Evolutionary conservation across 176 grass and related monocot genomes (phyloP).

Genomic region (Ampelocalamus luodianensis): DNA sequence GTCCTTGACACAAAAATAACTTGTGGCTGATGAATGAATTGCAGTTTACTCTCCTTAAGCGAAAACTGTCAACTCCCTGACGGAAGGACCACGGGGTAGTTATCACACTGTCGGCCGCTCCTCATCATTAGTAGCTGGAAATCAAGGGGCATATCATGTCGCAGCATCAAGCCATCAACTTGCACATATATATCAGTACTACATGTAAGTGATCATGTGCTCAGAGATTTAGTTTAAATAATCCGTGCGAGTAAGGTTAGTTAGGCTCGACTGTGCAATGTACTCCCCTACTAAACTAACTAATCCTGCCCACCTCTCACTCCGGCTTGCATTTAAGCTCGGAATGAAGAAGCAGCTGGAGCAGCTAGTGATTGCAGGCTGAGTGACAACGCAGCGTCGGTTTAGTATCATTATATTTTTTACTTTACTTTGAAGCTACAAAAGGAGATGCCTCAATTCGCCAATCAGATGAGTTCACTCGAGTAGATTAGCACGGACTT

Average conservation of each 20-base stretch:
- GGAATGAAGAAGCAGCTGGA: background rate
- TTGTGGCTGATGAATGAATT: conserved; percentile 3
- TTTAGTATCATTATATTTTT: too few relatives aligned
- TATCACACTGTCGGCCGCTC: conserved; percentile 35
- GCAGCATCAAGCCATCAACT: conserved; percentile 12
- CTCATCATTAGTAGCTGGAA: background rate
- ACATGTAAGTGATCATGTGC: background rate
- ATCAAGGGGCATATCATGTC: conserved; percentile 1
- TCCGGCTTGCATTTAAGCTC: background rate
- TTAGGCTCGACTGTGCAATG: background rate
- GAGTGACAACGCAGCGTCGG: background rate
- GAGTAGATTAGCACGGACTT: background rate
- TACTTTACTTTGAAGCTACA: background rate
- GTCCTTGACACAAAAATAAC: background rate
- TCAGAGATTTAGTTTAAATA: background rate
- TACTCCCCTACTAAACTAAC: background rate
- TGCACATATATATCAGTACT: background rate
- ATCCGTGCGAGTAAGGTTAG: background rate
- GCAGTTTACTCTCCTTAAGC: background rate
- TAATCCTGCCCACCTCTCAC: too few relatives aligned
- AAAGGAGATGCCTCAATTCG: background rate
- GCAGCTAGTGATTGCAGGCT: background rate
- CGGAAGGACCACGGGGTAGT: background rate
- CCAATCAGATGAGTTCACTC: background rate
- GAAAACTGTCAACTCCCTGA: background rate